These are phyloP conservation scores for Panicum miliaceum DNA, from an alignment of 176 grass and related monocot genomes.

Conservation along the genomic window DNA sequence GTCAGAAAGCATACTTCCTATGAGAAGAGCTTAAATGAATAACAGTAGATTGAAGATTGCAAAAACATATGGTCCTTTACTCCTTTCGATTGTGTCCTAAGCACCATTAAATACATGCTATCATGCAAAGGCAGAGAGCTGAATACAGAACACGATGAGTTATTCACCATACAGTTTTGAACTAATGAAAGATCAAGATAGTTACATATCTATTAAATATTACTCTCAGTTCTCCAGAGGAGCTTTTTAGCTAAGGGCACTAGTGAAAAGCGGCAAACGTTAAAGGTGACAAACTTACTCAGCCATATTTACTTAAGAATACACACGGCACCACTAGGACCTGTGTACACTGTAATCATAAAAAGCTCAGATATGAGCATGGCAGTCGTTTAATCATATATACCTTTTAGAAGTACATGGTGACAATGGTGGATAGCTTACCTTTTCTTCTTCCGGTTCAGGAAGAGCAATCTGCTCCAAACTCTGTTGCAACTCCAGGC, in stretches of 20 bases:
- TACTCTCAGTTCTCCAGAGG: conserved; percentile 4
- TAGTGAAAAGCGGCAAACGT: not conserved
- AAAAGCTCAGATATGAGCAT: not conserved
- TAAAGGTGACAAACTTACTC: not conserved
- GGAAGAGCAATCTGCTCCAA: conserved; percentile 89
- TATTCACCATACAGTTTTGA: conserved; percentile 10
- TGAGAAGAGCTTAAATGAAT: conserved; percentile 25
- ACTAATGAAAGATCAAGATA: conserved; percentile 1
- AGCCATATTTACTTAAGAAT: conserved; percentile 20
- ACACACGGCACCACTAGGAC: not conserved
- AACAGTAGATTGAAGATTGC: not conserved
- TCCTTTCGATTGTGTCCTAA: not conserved
- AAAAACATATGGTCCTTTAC: not conserved
- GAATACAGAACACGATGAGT: conserved; percentile 10
- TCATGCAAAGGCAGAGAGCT: conserved; percentile 17
- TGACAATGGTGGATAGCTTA: conserved; percentile 23
- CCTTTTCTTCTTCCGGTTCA: conserved; percentile 67
- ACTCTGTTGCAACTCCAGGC: conserved; percentile 84
- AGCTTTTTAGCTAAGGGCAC: not conserved
- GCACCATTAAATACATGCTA: not conserved
- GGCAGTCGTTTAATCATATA: not conserved
- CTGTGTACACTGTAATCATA: not conserved
- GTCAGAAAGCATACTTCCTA: not conserved
- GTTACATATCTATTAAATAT: not conserved
- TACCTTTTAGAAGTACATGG: not conserved